phyloP scores from a whole-genome alignment of 2,329 filamentous ascomycete genomes.

The Aspergillus sp. region DNA sequence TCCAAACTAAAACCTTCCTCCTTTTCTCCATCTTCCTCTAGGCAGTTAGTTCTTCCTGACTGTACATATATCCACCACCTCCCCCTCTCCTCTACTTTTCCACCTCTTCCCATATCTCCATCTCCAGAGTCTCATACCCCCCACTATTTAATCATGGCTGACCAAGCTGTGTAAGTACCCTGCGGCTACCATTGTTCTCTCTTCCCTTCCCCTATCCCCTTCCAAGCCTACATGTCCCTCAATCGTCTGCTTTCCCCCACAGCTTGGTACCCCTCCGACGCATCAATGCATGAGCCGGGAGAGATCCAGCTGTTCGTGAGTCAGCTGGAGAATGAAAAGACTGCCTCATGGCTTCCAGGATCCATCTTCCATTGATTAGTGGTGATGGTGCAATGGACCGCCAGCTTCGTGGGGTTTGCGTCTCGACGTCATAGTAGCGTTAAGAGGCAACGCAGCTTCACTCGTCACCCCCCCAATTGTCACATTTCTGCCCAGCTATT shows the following conservation, averaged over 20 bases:
- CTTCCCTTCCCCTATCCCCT: constrained; percentile 13
- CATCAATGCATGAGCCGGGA: not conserved
- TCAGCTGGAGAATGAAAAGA: not conserved
- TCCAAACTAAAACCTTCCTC: constrained; percentile 10
- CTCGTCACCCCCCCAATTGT: constrained; percentile 6
- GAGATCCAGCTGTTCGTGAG: not conserved
- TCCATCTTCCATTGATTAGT: not conserved
- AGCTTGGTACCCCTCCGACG: not conserved
- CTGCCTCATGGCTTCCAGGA: not conserved
- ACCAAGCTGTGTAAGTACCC: constrained; percentile 49
- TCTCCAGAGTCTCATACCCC: constrained; percentile 16
- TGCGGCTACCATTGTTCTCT: constrained; percentile 5
- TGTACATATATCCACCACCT: constrained; percentile 19
- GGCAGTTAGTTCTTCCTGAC: constrained; percentile 14
- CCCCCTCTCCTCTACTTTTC: constrained; percentile 11
- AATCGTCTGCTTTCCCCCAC: constrained; percentile 4
- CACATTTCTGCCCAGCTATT: constrained; percentile 26
- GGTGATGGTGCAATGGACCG: not conserved
- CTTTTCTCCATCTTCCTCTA: constrained; percentile 14
- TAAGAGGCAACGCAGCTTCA: constrained; percentile 7
- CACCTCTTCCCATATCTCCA: constrained; percentile 11
- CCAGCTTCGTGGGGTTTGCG: not conserved
- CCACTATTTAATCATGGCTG: constrained; percentile 42
- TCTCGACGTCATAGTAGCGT: not conserved
- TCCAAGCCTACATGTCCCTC: constrained; percentile 9